phyloP scores from a whole-genome alignment of 1,284 basidiomycete species.

The Porogramme epimiltina region DNA sequence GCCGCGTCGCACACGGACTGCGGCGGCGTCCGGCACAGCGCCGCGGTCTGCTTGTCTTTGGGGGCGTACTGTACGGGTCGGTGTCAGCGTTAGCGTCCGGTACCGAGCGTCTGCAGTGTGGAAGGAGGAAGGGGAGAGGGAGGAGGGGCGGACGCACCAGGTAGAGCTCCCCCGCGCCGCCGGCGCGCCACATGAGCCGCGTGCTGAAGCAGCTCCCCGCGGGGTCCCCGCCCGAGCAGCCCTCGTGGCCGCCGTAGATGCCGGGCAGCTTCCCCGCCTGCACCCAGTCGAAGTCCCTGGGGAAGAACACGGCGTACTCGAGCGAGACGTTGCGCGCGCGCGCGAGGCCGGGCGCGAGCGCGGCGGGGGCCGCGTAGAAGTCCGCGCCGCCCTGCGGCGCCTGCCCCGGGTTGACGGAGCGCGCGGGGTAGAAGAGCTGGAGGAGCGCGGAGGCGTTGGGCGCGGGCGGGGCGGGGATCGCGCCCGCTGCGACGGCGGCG shows the following conservation, averaged over 20 bases:
- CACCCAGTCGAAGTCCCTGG: slow-evolving; percentile 65
- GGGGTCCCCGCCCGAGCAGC: slow-evolving; percentile 68
- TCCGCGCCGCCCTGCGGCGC: slow-evolving; percentile 65
- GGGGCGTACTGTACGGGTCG: slow-evolving; percentile 58
- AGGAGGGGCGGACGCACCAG: slow-evolving; percentile 60
- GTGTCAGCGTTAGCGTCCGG: neutral
- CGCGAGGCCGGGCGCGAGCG: slow-evolving; percentile 43
- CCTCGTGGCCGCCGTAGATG: slow-evolving; percentile 65
- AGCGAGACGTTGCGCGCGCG: slow-evolving; percentile 56
- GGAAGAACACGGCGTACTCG: slow-evolving; percentile 68
- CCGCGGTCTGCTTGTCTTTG: slow-evolving; percentile 50
- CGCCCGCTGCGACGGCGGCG: slow-evolving; percentile 6
- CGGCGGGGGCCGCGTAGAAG: slow-evolving; percentile 67
- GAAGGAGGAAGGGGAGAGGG: neutral
- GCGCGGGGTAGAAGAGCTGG: slow-evolving; percentile 63
- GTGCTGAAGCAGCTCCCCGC: slow-evolving; percentile 73
- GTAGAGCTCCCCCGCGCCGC: slow-evolving; percentile 70
- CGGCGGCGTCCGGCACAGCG: slow-evolving; percentile 57
- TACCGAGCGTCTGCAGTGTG: too few relatives aligned
- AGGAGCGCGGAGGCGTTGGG: slow-evolving; percentile 37
- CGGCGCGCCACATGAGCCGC: slow-evolving; percentile 71
- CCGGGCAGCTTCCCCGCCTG: slow-evolving; percentile 74
- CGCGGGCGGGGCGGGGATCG: slow-evolving; percentile 13
- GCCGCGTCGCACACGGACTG: slow-evolving; percentile 60
- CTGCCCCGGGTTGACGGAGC: slow-evolving; percentile 63